A percentile compares a stretch with the other conserved stretches of the same genome.
These are phyloP conservation scores for Inosperma sp. DNA, from an alignment of 768 basidiomycete species.

Conservation along the genomic window DNA sequence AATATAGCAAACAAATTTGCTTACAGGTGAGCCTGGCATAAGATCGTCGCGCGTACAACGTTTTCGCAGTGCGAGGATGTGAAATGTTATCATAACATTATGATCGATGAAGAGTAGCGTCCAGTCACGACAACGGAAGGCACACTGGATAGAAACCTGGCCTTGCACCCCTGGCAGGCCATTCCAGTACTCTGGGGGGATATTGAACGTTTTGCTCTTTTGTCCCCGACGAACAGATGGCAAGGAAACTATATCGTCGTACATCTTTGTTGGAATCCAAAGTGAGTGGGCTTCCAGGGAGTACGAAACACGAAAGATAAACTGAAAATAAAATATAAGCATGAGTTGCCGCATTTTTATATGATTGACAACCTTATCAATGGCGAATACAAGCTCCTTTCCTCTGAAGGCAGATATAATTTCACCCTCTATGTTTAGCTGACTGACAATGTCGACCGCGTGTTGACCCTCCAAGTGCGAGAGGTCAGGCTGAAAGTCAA, in stretches of 20 bases:
- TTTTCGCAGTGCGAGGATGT: constrained; percentile 2
- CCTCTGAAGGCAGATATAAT: neutral
- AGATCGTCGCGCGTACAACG: neutral
- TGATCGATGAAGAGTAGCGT: constrained; percentile 10
- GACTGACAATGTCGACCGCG: neutral
- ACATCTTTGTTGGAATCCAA: neutral
- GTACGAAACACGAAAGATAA: neutral
- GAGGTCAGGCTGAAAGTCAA: neutral
- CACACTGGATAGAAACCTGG: no score
- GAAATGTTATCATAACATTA: neutral
- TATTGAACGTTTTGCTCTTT: neutral
- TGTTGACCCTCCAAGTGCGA: neutral
- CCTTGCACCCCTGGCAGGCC: no score
- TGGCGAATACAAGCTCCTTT: neutral
- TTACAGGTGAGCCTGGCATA: neutral
- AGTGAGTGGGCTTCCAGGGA: neutral
- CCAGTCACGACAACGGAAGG: constrained; percentile 1
- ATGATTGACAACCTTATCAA: constrained; percentile 3
- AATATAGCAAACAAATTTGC: no score
- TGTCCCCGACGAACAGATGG: neutral
- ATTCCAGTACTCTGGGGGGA: neutral
- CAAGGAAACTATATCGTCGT: neutral
- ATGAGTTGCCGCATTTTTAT: no score
- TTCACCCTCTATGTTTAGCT: neutral
- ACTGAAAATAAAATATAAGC: no score